phyloP scores from a whole-genome alignment of 2,329 filamentous ascomycete genomes.

The Botrytis paeoniae region DNA sequence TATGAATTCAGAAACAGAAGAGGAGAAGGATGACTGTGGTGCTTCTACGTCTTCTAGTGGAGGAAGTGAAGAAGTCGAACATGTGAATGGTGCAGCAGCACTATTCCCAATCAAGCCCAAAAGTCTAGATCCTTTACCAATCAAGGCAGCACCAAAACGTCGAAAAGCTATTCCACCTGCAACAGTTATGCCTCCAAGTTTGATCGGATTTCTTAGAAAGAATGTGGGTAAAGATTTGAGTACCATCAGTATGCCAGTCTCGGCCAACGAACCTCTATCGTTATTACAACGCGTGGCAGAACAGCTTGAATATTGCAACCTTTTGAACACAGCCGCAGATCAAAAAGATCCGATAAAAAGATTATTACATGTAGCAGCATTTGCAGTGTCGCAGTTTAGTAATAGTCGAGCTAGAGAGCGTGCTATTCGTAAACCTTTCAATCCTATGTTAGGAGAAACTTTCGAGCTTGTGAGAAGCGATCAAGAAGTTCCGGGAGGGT shows the following conservation, averaged over 20 bases:
- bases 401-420: conserved; percentile 82
- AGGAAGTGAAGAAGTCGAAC: conserved; percentile 49
- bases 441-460: conserved; percentile 93
- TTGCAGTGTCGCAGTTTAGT: conserved; percentile 85
- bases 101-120: conserved; percentile 77
- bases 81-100: conserved; percentile 57
- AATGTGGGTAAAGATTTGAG: conserved; percentile 98
- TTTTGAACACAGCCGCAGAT: conserved; percentile 73
- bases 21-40: conserved; percentile 45
- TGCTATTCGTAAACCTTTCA: conserved; percentile 93
- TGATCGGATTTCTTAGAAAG: conserved; percentile 92
- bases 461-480: conserved; percentile 89
- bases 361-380: conserved; percentile 81
- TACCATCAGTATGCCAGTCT: conserved; percentile 96
- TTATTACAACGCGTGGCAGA: conserved; percentile 86
- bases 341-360: conserved; percentile 63
- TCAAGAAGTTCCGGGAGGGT: conserved; percentile 66
- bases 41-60: conserved; percentile 59
- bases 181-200: conserved; percentile 77
- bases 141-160: conserved; percentile 61
- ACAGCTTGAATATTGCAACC: conserved; percentile 82
- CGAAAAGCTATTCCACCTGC: conserved; percentile 69
- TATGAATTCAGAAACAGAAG: conserved; percentile 54
- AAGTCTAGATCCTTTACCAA: conserved; percentile 71
- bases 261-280: conserved; percentile 89